Percentiles rank a stretch among this genome's conserved stretches.
phyloP scores from a whole-genome alignment of 2,329 filamentous ascomycete genomes.

The Fusarium pseudoanthophilum region DNA sequence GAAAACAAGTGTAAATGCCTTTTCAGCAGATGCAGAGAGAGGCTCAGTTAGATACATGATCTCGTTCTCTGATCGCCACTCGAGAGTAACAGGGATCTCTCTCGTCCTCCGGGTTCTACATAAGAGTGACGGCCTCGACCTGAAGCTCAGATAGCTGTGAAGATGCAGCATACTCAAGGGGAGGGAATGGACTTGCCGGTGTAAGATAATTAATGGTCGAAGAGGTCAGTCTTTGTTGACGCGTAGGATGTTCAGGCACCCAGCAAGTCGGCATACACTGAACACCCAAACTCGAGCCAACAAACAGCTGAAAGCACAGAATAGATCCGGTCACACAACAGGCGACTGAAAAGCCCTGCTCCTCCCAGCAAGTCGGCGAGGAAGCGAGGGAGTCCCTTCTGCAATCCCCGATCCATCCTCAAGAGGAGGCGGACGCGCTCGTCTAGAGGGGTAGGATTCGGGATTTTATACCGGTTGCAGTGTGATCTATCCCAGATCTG shows the following conservation, averaged over 20 bases:
- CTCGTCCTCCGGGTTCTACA: not conserved
- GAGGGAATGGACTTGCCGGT: accelerated
- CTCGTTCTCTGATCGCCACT: not conserved
- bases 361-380: not conserved
- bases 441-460: not conserved
- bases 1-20: not conserved
- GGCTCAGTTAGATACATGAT: not conserved
- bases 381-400: not conserved
- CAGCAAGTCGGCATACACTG: not conserved
- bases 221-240: not conserved
- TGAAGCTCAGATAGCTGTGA: not conserved
- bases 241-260: not conserved
- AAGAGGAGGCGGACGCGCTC: not conserved
- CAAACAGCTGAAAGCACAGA: not conserved
- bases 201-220: not conserved
- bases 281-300: not conserved
- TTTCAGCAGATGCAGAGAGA: not conserved
- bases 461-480: not conserved
- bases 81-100: not conserved
- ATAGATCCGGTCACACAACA: not conserved
- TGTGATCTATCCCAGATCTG: not conserved
- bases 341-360: not conserved
- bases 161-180: accelerated
- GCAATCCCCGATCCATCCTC: not conserved
- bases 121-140: not conserved